Percentiles rank a stretch among this genome's conserved stretches.
Evolutionary conservation across 331 rosid genomes (phyloP).

Genomic region (Pyracantha coccinea): DNA sequence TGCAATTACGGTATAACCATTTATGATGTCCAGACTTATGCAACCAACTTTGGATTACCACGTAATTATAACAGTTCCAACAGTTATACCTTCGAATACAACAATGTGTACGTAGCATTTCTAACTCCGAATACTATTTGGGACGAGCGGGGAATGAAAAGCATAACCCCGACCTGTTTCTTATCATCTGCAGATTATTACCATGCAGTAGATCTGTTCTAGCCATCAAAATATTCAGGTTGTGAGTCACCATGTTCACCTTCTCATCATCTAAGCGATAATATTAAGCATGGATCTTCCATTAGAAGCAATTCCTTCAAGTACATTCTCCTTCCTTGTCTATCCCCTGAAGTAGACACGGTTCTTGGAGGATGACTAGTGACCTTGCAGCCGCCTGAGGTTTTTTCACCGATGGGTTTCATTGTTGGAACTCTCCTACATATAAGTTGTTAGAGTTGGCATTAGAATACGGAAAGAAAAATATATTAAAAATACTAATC

Average conservation of each 20-base stretch:
- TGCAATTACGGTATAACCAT: background rate
- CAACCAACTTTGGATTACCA: background rate
- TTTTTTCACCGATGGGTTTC: conserved; percentile 23
- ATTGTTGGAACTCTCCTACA: conserved; percentile 48
- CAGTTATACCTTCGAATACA: background rate
- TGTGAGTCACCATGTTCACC: conserved; percentile 11
- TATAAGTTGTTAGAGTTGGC: background rate
- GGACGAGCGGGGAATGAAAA: background rate
- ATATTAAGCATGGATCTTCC: conserved; percentile 11
- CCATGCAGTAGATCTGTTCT: background rate
- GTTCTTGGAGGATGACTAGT: conserved; percentile 8
- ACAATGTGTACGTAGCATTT: background rate
- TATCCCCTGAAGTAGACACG: conserved; percentile 1
- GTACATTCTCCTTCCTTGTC: conserved; percentile 17
- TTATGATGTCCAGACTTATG: background rate
- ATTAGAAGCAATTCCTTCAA: conserved; percentile 16
- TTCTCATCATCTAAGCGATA: conserved; percentile 18
- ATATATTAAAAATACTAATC: background rate
- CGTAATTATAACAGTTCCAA: background rate
- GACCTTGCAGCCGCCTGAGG: conserved; percentile 6
- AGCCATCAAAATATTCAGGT: conserved; percentile 4
- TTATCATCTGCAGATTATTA: conserved; percentile 9
- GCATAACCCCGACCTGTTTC: conserved; percentile 22
- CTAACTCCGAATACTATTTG: background rate
- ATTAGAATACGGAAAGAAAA: background rate